phyloP scores from a whole-genome alignment of 257 asterid genomes.

The Solanum etuberosum region DNA sequence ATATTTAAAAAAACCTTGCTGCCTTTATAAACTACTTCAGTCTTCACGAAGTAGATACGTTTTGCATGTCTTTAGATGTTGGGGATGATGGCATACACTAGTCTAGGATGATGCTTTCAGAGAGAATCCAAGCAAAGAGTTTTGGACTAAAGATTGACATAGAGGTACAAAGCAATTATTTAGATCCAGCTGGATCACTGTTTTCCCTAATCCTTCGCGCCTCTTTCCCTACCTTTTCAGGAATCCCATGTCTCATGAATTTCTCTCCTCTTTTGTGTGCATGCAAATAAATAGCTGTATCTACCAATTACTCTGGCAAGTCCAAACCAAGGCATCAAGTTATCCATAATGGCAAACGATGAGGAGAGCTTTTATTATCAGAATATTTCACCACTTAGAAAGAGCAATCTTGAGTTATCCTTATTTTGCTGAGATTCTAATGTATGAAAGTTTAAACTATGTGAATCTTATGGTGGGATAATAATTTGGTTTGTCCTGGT shows the following conservation, averaged over 20 bases:
- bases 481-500: slow-evolving; percentile 18
- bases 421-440: background rate
- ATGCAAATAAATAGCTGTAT: background rate
- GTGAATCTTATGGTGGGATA: background rate
- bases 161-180: background rate
- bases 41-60: background rate
- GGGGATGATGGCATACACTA: background rate
- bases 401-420: background rate
- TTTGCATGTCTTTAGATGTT: background rate
- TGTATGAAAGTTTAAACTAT: background rate
- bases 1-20: background rate
- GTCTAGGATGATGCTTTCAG: background rate
- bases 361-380: background rate
- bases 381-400: background rate
- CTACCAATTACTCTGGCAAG: background rate
- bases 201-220: background rate
- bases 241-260: background rate
- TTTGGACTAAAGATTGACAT: background rate
- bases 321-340: background rate
- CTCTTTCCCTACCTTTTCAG: background rate
- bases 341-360: background rate
- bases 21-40: background rate
- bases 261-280: background rate
- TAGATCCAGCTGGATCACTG: background rate
- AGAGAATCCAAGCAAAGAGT: background rate